These are phyloP conservation scores for Phytophthora pistaciae DNA, from an alignment of 352 stramenopile species.

Conservation along the genomic window DNA sequence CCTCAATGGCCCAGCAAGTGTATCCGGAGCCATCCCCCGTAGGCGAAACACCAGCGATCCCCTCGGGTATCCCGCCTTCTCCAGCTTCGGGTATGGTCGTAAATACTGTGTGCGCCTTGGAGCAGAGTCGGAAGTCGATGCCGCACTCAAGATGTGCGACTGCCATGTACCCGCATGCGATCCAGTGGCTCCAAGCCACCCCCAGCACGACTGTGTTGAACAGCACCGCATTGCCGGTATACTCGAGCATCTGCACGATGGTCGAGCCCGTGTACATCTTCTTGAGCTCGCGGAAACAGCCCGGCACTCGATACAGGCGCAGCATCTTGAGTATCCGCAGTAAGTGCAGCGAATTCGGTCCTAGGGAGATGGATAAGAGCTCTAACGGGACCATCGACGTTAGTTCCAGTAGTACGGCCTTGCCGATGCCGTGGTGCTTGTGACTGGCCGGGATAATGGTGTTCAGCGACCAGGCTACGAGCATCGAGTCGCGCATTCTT, in stretches of 20 bases:
- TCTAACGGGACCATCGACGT: constrained; percentile 64
- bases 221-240: constrained; percentile 64
- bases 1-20: constrained; percentile 79
- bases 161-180: constrained; percentile 74
- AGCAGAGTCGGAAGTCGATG: constrained; percentile 61
- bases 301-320: constrained; percentile 57
- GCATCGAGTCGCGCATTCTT: constrained; percentile 43
- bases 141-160: constrained; percentile 77
- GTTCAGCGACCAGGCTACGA: constrained; percentile 71
- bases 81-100: constrained; percentile 19
- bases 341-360: constrained; percentile 65
- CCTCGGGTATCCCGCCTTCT: constrained; percentile 15
- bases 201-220: constrained; percentile 57
- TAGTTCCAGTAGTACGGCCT: constrained; percentile 53
- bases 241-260: constrained; percentile 63
- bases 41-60: constrained; percentile 27
- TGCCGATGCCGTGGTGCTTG: constrained; percentile 39
- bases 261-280: constrained; percentile 47
- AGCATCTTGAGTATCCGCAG: constrained; percentile 64
- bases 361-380: constrained; percentile 46
- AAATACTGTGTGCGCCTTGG: constrained; percentile 30
- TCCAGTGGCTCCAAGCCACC: constrained; percentile 60
- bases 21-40: constrained; percentile 29
- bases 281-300: constrained; percentile 60
- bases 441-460: constrained; percentile 53